phyloP scores from a whole-genome alignment of 371 early-diverging fungal genomes.

The Apophysomyces trapeziformis region DNA sequence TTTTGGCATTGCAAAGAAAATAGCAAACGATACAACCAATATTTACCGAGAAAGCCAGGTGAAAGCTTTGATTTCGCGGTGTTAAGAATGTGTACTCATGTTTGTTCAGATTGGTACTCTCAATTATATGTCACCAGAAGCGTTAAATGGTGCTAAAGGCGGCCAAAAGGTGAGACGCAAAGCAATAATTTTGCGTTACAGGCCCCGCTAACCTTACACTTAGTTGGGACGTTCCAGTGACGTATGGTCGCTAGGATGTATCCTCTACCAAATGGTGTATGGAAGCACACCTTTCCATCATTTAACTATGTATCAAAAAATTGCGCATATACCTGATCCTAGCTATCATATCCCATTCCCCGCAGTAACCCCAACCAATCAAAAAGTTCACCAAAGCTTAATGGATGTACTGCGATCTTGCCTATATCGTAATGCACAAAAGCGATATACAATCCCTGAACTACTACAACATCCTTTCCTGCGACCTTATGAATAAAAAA shows the following conservation, averaged over 20 bases:
- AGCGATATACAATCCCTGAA: constrained; percentile 15
- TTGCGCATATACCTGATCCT: constrained; percentile 74
- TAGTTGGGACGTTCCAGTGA: constrained; percentile 81
- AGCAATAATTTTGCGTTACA: constrained; percentile 28
- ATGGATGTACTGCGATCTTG: constrained; percentile 21
- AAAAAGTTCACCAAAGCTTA: constrained; percentile 2
- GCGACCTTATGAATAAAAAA: neutral
- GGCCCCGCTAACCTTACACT: neutral
- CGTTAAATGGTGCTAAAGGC: constrained; percentile 53
- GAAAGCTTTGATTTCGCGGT: neutral
- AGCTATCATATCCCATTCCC: constrained; percentile 65
- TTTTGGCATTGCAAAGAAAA: constrained; percentile 98
- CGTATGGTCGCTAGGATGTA: constrained; percentile 98
- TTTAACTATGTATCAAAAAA: constrained; percentile 65
- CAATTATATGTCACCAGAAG: constrained; percentile 99
- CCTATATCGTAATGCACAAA: constrained; percentile 14
- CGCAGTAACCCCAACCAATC: neutral
- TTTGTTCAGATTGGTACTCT: constrained; percentile 81
- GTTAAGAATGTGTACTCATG: neutral
- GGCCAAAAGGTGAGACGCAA: constrained; percentile 26
- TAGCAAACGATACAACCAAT: constrained; percentile 95
- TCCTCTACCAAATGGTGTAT: constrained; percentile 96
- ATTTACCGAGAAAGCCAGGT: constrained; percentile 88
- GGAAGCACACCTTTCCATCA: constrained; percentile 89
- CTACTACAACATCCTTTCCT: constrained; percentile 19